A percentile compares a stretch with the other conserved stretches of the same genome.
Conservation (phyloP, 306 rosid species). For the Fragaria ananassa region DNA sequence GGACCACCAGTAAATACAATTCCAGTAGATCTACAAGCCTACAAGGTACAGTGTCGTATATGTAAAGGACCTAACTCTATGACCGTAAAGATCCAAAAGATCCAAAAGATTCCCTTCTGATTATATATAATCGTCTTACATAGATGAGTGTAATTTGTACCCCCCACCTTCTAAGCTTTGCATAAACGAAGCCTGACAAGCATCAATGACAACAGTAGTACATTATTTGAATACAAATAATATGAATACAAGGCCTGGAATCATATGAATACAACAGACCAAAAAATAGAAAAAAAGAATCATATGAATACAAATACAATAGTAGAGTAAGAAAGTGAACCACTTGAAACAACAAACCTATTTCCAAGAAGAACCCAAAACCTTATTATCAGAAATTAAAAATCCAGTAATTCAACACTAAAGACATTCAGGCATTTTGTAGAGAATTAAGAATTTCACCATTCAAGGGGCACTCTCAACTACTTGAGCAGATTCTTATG, state of each 20-base stretch:
- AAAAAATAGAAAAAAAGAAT: too few species aligned
- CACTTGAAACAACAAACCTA: neutral
- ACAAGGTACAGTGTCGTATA: neutral
- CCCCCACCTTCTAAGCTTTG: neutral
- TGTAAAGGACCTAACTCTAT: neutral
- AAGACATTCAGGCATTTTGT: neutral
- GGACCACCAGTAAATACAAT: conserved; percentile 10
- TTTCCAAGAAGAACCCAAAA: neutral
- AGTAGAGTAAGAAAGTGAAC: neutral
- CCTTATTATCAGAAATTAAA: neutral
- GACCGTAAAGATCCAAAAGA: neutral
- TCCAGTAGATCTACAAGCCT: neutral
- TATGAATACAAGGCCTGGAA: too few species aligned
- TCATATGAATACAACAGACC: too few species aligned
- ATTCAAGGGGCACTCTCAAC: neutral
- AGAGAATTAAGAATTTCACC: neutral
- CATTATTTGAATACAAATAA: neutral
- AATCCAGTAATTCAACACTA: neutral
- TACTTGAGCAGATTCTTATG: neutral
- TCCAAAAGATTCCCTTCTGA: neutral
- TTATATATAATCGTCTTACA: neutral
- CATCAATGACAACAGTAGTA: neutral
- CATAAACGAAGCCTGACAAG: neutral
- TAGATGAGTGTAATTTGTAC: neutral
- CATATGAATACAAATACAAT: neutral